phyloP scores from a whole-genome alignment of 768 basidiomycete genomes.

The Candolleomyces eurysporus region DNA sequence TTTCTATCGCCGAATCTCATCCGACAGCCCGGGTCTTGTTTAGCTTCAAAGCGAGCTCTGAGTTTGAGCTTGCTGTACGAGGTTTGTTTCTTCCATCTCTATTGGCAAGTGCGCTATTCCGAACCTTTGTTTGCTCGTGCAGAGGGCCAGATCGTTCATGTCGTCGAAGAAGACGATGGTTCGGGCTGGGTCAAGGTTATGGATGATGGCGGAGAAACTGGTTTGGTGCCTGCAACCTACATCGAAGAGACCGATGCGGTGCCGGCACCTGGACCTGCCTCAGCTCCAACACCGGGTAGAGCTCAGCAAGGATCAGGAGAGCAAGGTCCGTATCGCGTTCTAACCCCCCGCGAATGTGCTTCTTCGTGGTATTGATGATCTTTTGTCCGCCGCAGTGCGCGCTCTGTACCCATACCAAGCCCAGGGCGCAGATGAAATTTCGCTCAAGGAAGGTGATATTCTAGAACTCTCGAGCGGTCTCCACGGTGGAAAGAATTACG shows the following conservation, averaged over 20 bases:
- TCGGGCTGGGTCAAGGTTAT: slow-evolving; percentile 84
- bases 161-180: slow-evolving; percentile 81
- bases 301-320: slow-evolving; percentile 36
- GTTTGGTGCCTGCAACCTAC: slow-evolving; percentile 86
- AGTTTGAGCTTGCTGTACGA: slow-evolving; percentile 70
- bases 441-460: slow-evolving; percentile 56
- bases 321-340: slow-evolving; percentile 45
- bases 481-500: slow-evolving; percentile 62
- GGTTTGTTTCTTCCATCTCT: slow-evolving; percentile 34
- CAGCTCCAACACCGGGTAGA: slow-evolving; percentile 1
- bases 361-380: background rate
- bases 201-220: slow-evolving; percentile 55
- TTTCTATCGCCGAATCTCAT: slow-evolving; percentile 39
- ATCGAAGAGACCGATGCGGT: slow-evolving; percentile 35
- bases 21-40: slow-evolving; percentile 65
- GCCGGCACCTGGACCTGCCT: slow-evolving; percentile 23
- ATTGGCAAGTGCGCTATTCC: background rate
- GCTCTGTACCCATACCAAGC: slow-evolving; percentile 80
- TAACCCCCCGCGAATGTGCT: slow-evolving; percentile 1
- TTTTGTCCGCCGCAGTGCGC: slow-evolving; percentile 49
- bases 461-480: slow-evolving; percentile 65
- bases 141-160: slow-evolving; percentile 64
- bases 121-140: background rate
- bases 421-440: slow-evolving; percentile 70
- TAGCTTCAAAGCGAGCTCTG: slow-evolving; percentile 71